phyloP scores from a whole-genome alignment of 2,329 filamentous ascomycete genomes.

The Calcarisporium arbuscula region DNA sequence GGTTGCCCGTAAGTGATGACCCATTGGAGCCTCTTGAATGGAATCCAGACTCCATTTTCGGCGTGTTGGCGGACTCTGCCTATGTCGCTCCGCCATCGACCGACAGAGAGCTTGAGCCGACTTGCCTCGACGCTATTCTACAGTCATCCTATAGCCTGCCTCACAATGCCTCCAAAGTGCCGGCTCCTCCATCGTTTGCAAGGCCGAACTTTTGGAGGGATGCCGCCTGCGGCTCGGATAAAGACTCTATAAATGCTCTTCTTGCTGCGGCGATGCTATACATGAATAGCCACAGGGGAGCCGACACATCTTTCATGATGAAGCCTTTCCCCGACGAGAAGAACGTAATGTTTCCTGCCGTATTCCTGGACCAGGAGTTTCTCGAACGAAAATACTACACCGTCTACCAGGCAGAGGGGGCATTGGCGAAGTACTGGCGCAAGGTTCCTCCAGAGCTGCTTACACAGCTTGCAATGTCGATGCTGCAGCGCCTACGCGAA shows the following conservation, averaged over 20 bases:
- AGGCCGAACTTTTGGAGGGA: too few relatives aligned
- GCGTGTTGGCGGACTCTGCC: background rate
- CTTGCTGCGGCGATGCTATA: conserved; percentile 1
- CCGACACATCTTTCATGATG: conserved; percentile 1
- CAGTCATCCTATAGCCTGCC: too few relatives aligned
- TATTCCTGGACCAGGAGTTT: conserved; percentile 8
- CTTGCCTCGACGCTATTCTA: conserved; percentile 5
- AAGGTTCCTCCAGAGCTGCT: background rate
- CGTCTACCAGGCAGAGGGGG: too few relatives aligned
- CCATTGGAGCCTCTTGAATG: conserved; percentile 3
- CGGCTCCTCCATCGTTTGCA: too few relatives aligned
- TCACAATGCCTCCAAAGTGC: too few relatives aligned
- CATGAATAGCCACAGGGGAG: conserved; percentile 3
- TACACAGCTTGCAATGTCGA: conserved; percentile 1
- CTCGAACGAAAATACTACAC: conserved; percentile 3
- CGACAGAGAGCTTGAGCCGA: background rate
- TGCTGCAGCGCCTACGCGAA: conserved; percentile 1
- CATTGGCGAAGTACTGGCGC: background rate
- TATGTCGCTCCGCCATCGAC: background rate
- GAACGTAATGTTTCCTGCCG: background rate
- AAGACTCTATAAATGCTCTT: conserved; percentile 5
- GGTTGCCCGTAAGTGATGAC: conserved; percentile 1
- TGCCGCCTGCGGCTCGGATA: too few relatives aligned
- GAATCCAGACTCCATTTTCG: conserved; percentile 8
- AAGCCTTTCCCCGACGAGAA: background rate